Conservation (phyloP, 345 rosid genomes). For the Boechera retrofracta region DNA sequence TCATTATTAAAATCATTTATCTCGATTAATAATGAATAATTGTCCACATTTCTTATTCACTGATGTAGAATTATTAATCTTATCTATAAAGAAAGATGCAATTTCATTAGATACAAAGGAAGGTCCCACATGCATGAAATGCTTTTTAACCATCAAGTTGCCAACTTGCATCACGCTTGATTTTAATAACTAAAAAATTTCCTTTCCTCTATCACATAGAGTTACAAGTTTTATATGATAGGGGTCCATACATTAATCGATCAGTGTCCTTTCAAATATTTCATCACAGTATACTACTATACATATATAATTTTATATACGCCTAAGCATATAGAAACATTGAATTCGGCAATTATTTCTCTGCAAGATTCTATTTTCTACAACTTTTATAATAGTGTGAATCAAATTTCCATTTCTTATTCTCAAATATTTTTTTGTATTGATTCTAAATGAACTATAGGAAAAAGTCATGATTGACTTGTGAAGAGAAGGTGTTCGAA, state of each 20-base stretch:
- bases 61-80: slow-evolving; percentile 20
- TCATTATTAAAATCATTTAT: neutral
- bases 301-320: neutral
- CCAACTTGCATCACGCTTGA: slow-evolving; percentile 45
- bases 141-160: slow-evolving; percentile 44
- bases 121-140: slow-evolving; percentile 45
- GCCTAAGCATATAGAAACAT: slow-evolving; percentile 6
- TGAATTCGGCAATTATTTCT: slow-evolving; percentile 28
- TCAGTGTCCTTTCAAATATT: slow-evolving; percentile 33
- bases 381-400: slow-evolving; percentile 23
- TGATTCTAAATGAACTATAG: too few species aligned
- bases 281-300: neutral
- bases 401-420: slow-evolving; percentile 23
- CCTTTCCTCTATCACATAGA: slow-evolving; percentile 29
- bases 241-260: slow-evolving; percentile 19
- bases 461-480: too few species aligned
- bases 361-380: slow-evolving; percentile 27
- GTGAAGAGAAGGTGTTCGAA: too few species aligned
- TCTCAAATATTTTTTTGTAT: neutral
- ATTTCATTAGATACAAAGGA: slow-evolving; percentile 27
- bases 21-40: slow-evolving; percentile 13
- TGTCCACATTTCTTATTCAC: slow-evolving; percentile 19
- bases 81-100: slow-evolving; percentile 25
- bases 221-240: slow-evolving; percentile 9
- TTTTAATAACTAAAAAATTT: neutral